phyloP scores from a whole-genome alignment of 768 basidiomycete genomes.

The Lentinus brumalis region DNA sequence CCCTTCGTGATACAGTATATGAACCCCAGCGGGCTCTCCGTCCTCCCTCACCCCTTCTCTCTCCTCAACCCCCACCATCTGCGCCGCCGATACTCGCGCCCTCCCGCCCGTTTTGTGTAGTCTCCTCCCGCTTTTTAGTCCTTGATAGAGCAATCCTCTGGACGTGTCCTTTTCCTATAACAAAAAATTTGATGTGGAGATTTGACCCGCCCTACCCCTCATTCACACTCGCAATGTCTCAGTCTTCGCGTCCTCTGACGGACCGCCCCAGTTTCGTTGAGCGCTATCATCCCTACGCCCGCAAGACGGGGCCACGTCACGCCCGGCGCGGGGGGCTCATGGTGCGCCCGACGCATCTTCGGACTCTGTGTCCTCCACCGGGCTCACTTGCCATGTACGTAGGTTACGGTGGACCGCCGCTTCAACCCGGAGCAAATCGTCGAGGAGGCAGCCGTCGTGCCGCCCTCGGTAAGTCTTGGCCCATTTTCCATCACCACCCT shows the following conservation, averaged over 20 bases:
- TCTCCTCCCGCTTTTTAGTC: background rate
- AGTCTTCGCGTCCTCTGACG: conserved; percentile 7
- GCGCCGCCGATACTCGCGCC: background rate
- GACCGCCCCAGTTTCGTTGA: conserved; percentile 9
- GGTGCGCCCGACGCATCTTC: background rate
- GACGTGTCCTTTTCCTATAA: background rate
- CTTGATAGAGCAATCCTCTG: background rate
- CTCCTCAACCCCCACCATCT: background rate
- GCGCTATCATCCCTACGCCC: conserved; percentile 14
- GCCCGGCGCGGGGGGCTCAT: conserved; percentile 3
- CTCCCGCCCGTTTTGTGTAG: background rate
- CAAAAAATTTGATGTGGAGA: conserved; percentile 5
- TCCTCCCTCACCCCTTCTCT: background rate
- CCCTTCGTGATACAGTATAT: background rate
- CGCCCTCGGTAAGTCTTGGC: background rate
- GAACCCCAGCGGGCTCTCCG: background rate
- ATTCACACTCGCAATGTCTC: background rate
- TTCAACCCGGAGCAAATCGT: conserved; percentile 2
- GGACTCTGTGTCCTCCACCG: background rate
- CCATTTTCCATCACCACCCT: background rate
- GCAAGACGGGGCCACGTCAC: background rate
- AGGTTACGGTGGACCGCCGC: conserved; percentile 8
- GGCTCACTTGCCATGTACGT: background rate
- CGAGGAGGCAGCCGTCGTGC: background rate
- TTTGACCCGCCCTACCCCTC: conserved; percentile 14